Percentiles rank a stretch among this genome's conserved stretches.
Conservation (phyloP, 805 yeast genomes). For the Saccharomyces paradoxus region DNA sequence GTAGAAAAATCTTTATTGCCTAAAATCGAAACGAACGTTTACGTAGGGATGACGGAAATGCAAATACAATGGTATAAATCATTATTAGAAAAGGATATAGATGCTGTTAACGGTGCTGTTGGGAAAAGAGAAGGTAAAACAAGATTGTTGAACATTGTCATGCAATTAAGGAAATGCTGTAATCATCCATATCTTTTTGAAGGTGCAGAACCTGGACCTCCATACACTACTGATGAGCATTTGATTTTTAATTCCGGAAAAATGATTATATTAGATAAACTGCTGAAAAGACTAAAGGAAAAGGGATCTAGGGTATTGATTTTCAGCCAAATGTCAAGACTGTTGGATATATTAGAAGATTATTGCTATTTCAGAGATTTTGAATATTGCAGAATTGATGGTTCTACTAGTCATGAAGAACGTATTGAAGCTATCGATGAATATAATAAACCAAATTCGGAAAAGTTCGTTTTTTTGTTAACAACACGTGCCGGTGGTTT, state of each 20-base stretch:
- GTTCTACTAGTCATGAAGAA: slow-evolving; percentile 86
- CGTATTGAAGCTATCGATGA: slow-evolving; percentile 89
- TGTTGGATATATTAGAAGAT: slow-evolving; percentile 84
- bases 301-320: slow-evolving; percentile 86
- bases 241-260: slow-evolving; percentile 83
- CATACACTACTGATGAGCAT: slow-evolving; percentile 91
- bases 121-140: slow-evolving; percentile 92
- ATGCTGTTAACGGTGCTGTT: slow-evolving; percentile 93
- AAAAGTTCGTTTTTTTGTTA: slow-evolving; percentile 72
- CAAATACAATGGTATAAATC: slow-evolving; percentile 87
- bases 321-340: slow-evolving; percentile 88
- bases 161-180: slow-evolving; percentile 94
- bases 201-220: slow-evolving; percentile 98
- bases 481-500: slow-evolving; percentile 97
- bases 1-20: slow-evolving; percentile 88
- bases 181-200: slow-evolving; percentile 94
- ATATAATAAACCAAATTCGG: slow-evolving; percentile 71
- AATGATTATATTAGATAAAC: slow-evolving; percentile 78
- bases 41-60: slow-evolving; percentile 94
- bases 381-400: slow-evolving; percentile 87
- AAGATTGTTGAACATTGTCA: slow-evolving; percentile 81
- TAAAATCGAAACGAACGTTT: slow-evolving; percentile 80
- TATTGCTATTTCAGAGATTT: slow-evolving; percentile 79
- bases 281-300: slow-evolving; percentile 58
- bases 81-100: slow-evolving; percentile 83